Base-by-base conservation (phyloP, 306 rosid species). In the Dryas alaskensis region DNA sequence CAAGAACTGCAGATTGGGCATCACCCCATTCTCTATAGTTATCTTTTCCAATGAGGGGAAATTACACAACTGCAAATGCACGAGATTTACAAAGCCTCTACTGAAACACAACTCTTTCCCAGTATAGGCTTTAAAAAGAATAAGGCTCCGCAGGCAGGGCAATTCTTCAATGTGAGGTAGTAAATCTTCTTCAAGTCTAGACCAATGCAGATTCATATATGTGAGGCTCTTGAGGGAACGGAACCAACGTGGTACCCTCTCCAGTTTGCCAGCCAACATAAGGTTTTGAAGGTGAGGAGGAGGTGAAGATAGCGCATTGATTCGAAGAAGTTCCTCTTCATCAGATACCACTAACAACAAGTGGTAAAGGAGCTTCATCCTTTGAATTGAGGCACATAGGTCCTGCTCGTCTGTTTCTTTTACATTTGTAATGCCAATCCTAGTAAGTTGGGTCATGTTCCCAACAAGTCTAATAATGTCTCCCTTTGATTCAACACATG, bases 351-450 rank as follows among this genome's bases (percentile, higher is more conserved):
- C 0, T 10, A 64, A 6, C 12, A 1, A 4, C 46, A 69, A 64
- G 51, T 3, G n/a, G n/a, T 47, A 49, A 62, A 71, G 81, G 12
- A 45, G 40, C 37, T 43, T 64, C 81, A 78, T 2, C 19, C 46
- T 54, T 47, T 70, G 47, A 53, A 78, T 44, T 54, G 81, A 46
- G 14, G 25, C 47, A 55, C 81, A 78, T 1, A 78, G 27, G 43
- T 62, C 60, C 57, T 0, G 42, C 47, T 31, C 66, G 19, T 70
- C 70, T 22, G 19, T 22, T 25, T 62, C 70, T 31, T 42, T 77
- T 10, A 62, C 47, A 42, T 78, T 52, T 8, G 9, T 1, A 53
- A 70, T 50, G 22, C 65, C 76, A 61, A 70, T 14, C 49, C 10
- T 43, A 3, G 48, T 65, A 11, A 78, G 73, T 16, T 72, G 66